These are phyloP conservation scores for Penicillium flavigenum DNA, from an alignment of 495 filamentous ascomycete genomes.

Conservation along the genomic window DNA sequence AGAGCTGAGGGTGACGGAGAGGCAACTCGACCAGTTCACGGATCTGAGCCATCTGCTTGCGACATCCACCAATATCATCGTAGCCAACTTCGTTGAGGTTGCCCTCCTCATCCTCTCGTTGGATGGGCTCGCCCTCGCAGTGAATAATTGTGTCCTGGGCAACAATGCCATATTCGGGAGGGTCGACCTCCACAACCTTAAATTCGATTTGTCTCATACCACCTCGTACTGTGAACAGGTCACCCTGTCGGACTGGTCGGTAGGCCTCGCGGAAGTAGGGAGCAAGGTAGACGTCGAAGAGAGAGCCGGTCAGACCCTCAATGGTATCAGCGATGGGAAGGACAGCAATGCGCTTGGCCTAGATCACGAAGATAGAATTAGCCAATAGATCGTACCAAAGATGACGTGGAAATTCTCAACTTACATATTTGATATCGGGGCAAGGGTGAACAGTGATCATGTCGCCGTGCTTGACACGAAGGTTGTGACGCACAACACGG, in stretches of 20 bases:
- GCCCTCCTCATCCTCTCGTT: conserved; percentile 97
- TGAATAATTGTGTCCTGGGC: conserved; percentile 98
- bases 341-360: conserved; percentile 99
- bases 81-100: conserved; percentile 99
- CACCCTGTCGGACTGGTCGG: conserved; percentile 91
- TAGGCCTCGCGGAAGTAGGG: conserved; percentile 99
- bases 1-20: conserved; percentile 92
- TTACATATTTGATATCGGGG: conserved; percentile 99
- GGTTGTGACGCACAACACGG: conserved; percentile 95
- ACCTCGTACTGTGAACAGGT: conserved; percentile 94
- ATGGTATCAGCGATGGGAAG: conserved; percentile 98
- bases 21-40: conserved; percentile 97
- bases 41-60: conserved; percentile 99
- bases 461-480: conserved; percentile 97
- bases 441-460: conserved; percentile 97
- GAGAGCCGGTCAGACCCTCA: conserved; percentile 92
- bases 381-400: not conserved
- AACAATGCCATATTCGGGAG: conserved; percentile 96
- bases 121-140: conserved; percentile 97
- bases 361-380: conserved; percentile 15
- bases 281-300: conserved; percentile 98
- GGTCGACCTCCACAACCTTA: conserved; percentile 98
- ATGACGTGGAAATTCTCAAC: conserved; percentile 26
- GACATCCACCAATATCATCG: conserved; percentile 98
- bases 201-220: conserved; percentile 99